These are phyloP conservation scores for Protomyces pachydermus DNA, from an alignment of 1,139 yeast species.

Conservation along the genomic window DNA sequence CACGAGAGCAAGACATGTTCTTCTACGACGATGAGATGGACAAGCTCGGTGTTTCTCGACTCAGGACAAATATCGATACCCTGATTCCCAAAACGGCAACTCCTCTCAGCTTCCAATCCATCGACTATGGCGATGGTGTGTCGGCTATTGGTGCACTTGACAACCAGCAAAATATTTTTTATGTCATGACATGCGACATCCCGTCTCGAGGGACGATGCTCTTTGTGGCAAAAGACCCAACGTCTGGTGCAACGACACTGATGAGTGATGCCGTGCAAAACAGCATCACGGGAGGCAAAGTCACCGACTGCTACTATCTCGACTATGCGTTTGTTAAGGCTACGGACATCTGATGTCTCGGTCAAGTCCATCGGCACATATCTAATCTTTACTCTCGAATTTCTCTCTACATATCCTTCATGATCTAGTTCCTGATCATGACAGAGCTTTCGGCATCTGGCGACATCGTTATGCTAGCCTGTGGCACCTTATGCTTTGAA, in stretches of 20 bases:
- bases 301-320: not conserved
- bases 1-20: not conserved
- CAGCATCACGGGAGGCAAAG: not conserved
- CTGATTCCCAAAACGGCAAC: not conserved
- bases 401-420: no score
- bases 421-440: no score
- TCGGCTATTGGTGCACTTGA: not conserved
- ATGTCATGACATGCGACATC: not conserved
- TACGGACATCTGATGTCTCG: not conserved
- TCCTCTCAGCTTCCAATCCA: not conserved
- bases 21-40: not conserved
- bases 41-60: not conserved
- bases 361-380: no score
- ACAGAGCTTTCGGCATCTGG: no score
- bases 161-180: not conserved
- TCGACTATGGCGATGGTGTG: not conserved
- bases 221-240: not conserved
- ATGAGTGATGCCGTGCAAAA: not conserved
- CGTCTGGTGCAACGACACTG: not conserved
- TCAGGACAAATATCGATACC: not conserved
- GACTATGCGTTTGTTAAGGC: not conserved
- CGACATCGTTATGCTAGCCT: no score
- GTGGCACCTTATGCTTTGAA: no score
- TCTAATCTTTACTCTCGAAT: no score
- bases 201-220: not conserved